Conservation (phyloP, 805 yeast species). For the Myxozyma melibiosi region DNA sequence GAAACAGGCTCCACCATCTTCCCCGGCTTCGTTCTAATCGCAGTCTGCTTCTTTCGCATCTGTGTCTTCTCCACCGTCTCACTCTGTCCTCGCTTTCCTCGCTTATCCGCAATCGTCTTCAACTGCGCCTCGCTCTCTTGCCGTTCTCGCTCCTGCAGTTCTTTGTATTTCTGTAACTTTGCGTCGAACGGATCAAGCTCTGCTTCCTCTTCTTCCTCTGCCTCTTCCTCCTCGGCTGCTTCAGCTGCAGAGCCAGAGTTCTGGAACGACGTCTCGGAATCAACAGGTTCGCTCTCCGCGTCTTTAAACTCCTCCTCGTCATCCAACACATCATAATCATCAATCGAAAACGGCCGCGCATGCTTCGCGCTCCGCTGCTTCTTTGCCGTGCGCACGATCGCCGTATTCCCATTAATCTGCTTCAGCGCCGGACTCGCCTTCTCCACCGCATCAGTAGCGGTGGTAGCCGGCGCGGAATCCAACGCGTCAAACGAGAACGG, state of each 20-base stretch:
- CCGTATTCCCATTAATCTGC: background rate
- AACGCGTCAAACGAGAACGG: background rate
- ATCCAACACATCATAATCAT: conserved; percentile 23
- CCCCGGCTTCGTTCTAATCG: background rate
- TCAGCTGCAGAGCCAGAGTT: conserved; percentile 1
- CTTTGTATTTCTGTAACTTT: conserved; percentile 15
- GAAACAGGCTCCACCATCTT: background rate
- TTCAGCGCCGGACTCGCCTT: background rate
- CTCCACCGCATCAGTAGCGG: no score
- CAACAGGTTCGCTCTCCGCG: background rate
- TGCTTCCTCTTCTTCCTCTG: conserved; percentile 10
- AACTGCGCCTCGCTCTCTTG: conserved; percentile 20
- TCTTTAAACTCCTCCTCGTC: conserved; percentile 12
- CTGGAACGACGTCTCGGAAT: conserved; percentile 11
- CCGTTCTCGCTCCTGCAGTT: conserved; percentile 26
- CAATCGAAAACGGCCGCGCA: conserved; percentile 8
- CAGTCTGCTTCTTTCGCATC: background rate
- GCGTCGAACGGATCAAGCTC: conserved; percentile 20
- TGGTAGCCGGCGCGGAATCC: no score
- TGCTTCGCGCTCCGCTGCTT: background rate
- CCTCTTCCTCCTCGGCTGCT: background rate
- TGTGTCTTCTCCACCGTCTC: background rate
- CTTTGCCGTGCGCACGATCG: conserved; percentile 3
- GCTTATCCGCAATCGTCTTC: conserved; percentile 3
- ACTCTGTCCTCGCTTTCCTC: background rate